These are phyloP conservation scores for Neolecta irregularis DNA, from an alignment of 1,139 yeast genomes.

Conservation along the genomic window DNA sequence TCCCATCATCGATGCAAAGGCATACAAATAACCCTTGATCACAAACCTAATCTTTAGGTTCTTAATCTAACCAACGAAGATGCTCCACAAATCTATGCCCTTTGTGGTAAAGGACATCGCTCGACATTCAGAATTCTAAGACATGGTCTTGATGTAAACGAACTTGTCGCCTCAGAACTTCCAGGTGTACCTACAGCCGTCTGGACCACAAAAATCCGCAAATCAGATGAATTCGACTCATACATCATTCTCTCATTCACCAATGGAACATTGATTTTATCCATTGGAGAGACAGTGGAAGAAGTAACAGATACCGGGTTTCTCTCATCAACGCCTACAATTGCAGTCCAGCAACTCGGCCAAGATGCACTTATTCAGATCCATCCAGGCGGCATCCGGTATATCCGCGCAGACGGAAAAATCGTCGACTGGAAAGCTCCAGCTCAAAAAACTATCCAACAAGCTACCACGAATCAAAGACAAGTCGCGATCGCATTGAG, in stretches of 20 bases:
- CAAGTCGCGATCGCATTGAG: constrained; percentile 63
- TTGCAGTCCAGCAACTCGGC: constrained; percentile 61
- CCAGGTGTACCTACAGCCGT: constrained; percentile 49
- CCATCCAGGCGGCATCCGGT: constrained; percentile 57
- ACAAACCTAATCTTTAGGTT: constrained; percentile 20
- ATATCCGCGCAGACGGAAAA: constrained; percentile 31
- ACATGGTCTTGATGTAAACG: constrained; percentile 48
- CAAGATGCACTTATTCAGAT: constrained; percentile 51
- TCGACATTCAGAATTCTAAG: constrained; percentile 37
- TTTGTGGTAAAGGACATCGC: constrained; percentile 29
- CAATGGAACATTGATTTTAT: constrained; percentile 54
- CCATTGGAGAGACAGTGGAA: constrained; percentile 66
- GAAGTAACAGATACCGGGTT: constrained; percentile 58
- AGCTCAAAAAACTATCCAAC: constrained; percentile 48
- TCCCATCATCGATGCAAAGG: constrained; percentile 41
- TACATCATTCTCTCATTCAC: constrained; percentile 54
- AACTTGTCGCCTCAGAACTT: constrained; percentile 54
- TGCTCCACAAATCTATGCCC: constrained; percentile 27
- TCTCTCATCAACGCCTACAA: constrained; percentile 40
- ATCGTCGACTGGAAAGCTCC: constrained; percentile 72
- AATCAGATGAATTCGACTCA: constrained; percentile 38
- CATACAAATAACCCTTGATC: no score
- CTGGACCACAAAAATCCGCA: constrained; percentile 40
- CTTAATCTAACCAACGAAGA: constrained; percentile 23
- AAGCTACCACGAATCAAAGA: constrained; percentile 45